phyloP scores from a whole-genome alignment of 352 stramenopile genomes.

The Phytopythium vexans region DNA sequence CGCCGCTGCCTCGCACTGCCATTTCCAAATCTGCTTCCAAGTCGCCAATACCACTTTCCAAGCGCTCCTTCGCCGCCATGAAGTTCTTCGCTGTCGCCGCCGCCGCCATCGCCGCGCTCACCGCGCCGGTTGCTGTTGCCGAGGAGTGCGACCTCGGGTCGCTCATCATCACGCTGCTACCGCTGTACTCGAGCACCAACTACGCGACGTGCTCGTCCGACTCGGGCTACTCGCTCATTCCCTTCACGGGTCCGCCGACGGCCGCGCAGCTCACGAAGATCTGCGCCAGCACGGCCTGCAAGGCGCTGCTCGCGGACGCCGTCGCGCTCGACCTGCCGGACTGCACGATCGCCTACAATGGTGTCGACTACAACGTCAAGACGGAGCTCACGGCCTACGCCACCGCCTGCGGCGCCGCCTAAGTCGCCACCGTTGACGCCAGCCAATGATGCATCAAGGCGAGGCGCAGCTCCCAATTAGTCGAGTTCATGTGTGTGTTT shows the following conservation, averaged over 20 bases:
- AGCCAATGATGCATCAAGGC: too few species aligned
- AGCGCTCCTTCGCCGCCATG: constrained; percentile 3
- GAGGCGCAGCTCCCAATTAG: too few species aligned
- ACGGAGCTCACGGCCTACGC: constrained; percentile 19
- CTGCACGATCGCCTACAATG: constrained; percentile 24
- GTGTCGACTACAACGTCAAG: constrained; percentile 20
- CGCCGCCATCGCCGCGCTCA: constrained; percentile 7
- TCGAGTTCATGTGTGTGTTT: too few species aligned
- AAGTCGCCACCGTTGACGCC: too few species aligned
- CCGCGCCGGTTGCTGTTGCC: constrained; percentile 10
- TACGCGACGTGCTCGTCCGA: constrained; percentile 12
- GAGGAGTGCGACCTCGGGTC: constrained; percentile 14
- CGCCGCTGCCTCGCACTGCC: constrained; percentile 1
- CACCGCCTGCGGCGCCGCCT: constrained; percentile 13
- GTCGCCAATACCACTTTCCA: neutral
- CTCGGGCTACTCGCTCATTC: constrained; percentile 24
- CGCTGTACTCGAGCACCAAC: constrained; percentile 17
- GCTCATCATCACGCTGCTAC: constrained; percentile 15
- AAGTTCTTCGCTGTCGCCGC: constrained; percentile 13
- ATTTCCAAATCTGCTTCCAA: constrained; percentile 14
- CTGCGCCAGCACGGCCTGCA: constrained; percentile 22
- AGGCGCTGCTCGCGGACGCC: constrained; percentile 15
- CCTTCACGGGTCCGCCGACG: constrained; percentile 19
- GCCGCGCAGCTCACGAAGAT: constrained; percentile 13
- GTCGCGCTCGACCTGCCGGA: constrained; percentile 16